A percentile compares a stretch with the other conserved stretches of the same genome.
phyloP scores from a whole-genome alignment of 2,329 filamentous ascomycete species.

The Thielaviopsis cerberus region DNA sequence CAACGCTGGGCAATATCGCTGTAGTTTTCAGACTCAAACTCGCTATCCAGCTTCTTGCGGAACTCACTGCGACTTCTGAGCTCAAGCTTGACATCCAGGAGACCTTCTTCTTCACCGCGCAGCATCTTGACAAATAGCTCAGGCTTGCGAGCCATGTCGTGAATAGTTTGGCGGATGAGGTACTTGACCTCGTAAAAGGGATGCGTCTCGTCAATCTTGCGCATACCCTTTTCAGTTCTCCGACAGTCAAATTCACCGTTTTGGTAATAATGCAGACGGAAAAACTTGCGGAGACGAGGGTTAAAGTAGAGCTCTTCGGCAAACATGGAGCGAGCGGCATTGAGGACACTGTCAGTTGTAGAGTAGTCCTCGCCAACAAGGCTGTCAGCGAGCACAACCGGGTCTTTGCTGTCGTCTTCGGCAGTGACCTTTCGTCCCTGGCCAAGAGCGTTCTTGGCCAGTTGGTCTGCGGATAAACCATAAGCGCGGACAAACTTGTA shows the following conservation, averaged over 20 bases:
- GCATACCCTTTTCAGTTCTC: conserved; percentile 82
- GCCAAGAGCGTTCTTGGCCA: conserved; percentile 70
- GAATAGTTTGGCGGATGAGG: conserved; percentile 70
- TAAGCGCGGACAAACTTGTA: conserved; percentile 75
- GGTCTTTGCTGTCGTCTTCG: conserved; percentile 63
- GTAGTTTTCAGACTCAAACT: conserved; percentile 88
- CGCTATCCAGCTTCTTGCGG: conserved; percentile 54
- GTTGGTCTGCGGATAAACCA: conserved; percentile 71
- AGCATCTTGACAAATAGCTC: conserved; percentile 94
- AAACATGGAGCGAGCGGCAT: conserved; percentile 70
- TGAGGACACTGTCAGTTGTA: conserved; percentile 57
- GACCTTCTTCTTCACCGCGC: conserved; percentile 82
- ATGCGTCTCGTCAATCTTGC: conserved; percentile 84
- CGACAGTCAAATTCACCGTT: conserved; percentile 70
- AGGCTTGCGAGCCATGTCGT: conserved; percentile 62
- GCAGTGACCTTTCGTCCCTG: conserved; percentile 63
- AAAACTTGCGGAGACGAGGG: conserved; percentile 73
- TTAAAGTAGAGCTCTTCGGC: conserved; percentile 77
- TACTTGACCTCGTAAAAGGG: conserved; percentile 98
- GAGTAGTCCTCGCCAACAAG: conserved; percentile 55
- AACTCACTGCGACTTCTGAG: conserved; percentile 63
- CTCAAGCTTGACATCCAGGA: conserved; percentile 67
- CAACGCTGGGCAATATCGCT: conserved; percentile 88
- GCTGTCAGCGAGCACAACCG: conserved; percentile 72
- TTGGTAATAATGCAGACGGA: conserved; percentile 68